phyloP scores from a whole-genome alignment of 768 basidiomycete genomes.

The Fomitopsis serialis region DNA sequence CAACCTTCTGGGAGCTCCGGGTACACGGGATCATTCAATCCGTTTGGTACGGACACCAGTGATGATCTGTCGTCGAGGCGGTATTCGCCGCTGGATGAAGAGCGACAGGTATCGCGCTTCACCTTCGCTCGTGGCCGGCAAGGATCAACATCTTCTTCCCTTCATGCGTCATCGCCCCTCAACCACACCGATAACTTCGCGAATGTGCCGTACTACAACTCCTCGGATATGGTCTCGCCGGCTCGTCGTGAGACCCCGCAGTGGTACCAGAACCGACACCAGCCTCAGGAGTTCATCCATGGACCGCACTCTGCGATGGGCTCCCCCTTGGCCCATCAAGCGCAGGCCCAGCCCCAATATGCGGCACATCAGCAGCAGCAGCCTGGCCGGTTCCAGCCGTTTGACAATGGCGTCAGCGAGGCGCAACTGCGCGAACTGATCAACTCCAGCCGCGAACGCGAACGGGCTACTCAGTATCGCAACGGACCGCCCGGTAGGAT shows the following conservation, averaged over 20 bases:
- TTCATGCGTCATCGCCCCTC: conserved; percentile 50
- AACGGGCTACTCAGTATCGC: conserved; percentile 37
- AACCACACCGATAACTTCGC: conserved; percentile 41
- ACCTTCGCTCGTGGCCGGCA: conserved; percentile 74
- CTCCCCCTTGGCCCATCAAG: conserved; percentile 46
- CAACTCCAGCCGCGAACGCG: conserved; percentile 63
- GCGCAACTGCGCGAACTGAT: conserved; percentile 76
- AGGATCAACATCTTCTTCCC: conserved; percentile 58
- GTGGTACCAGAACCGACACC: conserved; percentile 41
- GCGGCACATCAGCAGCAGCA: conserved; percentile 10
- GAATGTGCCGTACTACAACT: conserved; percentile 41
- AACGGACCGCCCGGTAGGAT: conserved; percentile 43
- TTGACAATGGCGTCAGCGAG: conserved; percentile 61
- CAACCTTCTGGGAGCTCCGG: conserved; percentile 41
- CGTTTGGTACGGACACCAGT: conserved; percentile 54
- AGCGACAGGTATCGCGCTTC: conserved; percentile 75
- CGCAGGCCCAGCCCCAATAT: conserved; percentile 34
- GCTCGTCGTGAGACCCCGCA: conserved; percentile 27
- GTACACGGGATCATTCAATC: conserved; percentile 77
- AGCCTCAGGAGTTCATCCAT: conserved; percentile 37
- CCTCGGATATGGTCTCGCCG: conserved; percentile 30
- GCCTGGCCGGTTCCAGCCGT: conserved; percentile 46
- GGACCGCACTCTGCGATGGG: conserved; percentile 30
- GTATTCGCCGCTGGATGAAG: conserved; percentile 46
- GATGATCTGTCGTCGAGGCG: conserved; percentile 38